A percentile compares a stretch with the other conserved stretches of the same genome.
Conservation (phyloP, 1,284 basidiomycete genomes). For the Paramarasmius palmivorus region DNA sequence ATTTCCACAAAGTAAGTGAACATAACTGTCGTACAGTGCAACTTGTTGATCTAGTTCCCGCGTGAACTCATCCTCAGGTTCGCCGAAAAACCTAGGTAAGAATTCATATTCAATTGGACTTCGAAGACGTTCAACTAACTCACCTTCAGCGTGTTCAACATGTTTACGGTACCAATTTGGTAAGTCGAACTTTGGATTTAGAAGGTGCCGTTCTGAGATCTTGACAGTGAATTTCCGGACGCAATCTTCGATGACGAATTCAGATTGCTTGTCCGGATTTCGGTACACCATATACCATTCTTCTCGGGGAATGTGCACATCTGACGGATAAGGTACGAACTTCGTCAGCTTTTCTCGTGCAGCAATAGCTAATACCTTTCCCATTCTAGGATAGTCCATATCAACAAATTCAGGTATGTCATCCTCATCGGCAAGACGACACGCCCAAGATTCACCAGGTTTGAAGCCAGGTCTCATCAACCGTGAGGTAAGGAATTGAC, state of each 20-base stretch:
- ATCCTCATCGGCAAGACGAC: background rate
- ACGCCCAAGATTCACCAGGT: constrained; percentile 1
- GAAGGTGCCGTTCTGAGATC: background rate
- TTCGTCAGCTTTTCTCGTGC: background rate
- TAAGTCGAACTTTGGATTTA: constrained; percentile 3
- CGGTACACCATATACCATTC: background rate
- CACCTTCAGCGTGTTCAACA: background rate
- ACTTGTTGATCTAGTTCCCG: background rate
- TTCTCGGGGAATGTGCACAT: background rate
- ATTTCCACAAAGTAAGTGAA: constrained; percentile 2
- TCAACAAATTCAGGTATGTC: background rate
- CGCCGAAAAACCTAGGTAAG: constrained; percentile 1
- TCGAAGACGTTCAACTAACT: background rate
- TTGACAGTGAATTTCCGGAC: background rate
- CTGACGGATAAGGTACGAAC: background rate
- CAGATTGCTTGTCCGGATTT: background rate
- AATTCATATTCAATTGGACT: constrained; percentile 1
- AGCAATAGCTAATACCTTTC: constrained; percentile 1
- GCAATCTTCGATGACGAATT: background rate
- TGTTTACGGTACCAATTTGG: constrained; percentile 2
- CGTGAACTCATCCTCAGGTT: background rate
- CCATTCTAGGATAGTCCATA: constrained; percentile 8
- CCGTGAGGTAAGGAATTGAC: background rate
- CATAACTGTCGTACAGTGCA: background rate
- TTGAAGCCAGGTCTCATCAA: background rate